Base-by-base conservation (phyloP, 306 rosid species). In the Crotalaria pallida region DNA sequence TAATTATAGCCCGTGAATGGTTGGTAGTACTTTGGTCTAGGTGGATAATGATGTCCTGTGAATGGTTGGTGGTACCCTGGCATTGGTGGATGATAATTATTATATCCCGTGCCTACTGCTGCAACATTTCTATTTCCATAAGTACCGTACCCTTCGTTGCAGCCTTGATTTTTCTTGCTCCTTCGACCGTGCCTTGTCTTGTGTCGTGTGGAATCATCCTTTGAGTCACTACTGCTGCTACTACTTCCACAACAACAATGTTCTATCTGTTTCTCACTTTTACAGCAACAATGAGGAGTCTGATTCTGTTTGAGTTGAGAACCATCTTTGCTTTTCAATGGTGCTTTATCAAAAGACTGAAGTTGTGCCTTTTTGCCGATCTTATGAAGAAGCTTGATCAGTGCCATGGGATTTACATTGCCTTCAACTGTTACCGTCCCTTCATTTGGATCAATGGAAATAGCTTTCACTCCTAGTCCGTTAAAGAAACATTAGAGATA, bases 321-420 rank as follows among this genome's bases (percentile, higher is more conserved):
- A 49, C 41, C 9, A 10, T 6, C 8, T 43, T 1, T 51, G 22
- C 19, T 31, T 10, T 55, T 48, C 27, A 11, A 8, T 33, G 77
- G 60, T 77, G n/a, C 31, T 52, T 63, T 53, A 10, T 51, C 58
- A 53, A 41, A 77, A 12, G 55, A 70, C 33, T 27, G 63, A 11
- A 77, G 72, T 70, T 53, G 44, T 77, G 76, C 81, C 41, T 44
- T 63, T 62, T 31, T 62, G 7, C 73, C 82, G 55, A 45, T 64
- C 65, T 53, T 56, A 41, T 77, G 62, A 64, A 77, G 11, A 71
- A 55, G 15, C 40, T 64, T 55, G 13, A 71, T 29, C 6, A 71
- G 47, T 15, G 15, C 18, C 63, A 64, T 31, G 17, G 77, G 73
- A 24, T 53, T 56, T 45, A 62, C 69, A 31, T 71, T 2, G 1